Evolutionary conservation across 106 monocot species (phyloP).

Genomic region (Acanthochlamys bracteata): DNA sequence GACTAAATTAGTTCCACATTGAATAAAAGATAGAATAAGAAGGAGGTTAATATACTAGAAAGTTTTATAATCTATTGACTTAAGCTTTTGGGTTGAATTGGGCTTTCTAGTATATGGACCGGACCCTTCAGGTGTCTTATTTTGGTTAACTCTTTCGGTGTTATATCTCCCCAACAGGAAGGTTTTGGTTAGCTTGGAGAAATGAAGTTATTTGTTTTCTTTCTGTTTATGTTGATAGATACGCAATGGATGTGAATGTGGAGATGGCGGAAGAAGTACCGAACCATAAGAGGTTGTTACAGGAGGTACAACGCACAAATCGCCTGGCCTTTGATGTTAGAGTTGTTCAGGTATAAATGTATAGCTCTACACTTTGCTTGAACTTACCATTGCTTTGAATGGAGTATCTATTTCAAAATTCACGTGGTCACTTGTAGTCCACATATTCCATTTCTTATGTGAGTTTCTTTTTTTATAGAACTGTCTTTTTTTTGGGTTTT

Average conservation of each 20-base stretch:
- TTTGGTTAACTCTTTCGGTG: background rate
- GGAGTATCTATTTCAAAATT: background rate
- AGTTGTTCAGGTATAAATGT: conserved; percentile 52
- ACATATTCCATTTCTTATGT: background rate
- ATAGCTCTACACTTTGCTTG: background rate
- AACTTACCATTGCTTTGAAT: background rate
- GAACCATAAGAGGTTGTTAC: conserved; percentile 57
- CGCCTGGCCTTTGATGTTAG: conserved; percentile 55
- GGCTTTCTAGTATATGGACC: too few species aligned
- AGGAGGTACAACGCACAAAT: conserved; percentile 50
- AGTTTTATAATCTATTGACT: too few species aligned
- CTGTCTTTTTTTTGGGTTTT: background rate
- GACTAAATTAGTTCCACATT: too few species aligned
- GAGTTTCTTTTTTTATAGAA: background rate
- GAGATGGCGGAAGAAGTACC: conserved; percentile 81
- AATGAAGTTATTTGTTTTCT: background rate
- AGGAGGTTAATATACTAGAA: too few species aligned
- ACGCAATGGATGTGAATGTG: conserved; percentile 82
- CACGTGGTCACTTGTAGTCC: background rate
- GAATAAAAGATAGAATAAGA: too few species aligned
- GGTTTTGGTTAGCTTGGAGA: background rate
- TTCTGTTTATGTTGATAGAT: conserved; percentile 22
- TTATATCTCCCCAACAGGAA: too few species aligned
- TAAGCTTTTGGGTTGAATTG: too few species aligned
- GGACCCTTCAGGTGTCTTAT: too few species aligned